Conservation (phyloP, 176 grass and related monocot species). For the Secale cereale region DNA sequence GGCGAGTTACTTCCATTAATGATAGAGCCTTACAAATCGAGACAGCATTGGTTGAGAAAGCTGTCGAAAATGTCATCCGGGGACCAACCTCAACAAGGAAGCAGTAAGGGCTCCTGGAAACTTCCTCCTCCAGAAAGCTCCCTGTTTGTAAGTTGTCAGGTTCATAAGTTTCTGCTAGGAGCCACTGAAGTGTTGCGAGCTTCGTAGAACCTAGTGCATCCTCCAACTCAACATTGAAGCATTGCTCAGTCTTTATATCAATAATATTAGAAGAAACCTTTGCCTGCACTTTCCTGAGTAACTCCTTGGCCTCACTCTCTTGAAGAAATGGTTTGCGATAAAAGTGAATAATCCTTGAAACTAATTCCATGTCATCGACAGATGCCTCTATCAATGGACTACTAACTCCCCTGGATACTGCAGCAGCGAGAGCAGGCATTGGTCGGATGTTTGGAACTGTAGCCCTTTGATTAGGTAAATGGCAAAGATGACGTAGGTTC, state of each 20-base stretch:
- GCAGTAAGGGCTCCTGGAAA: constrained; percentile 9
- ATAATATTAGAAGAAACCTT: constrained; percentile 70
- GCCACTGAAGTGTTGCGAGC: constrained; percentile 67
- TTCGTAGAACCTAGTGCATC: constrained; percentile 38
- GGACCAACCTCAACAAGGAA: constrained; percentile 77
- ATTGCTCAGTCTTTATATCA: constrained; percentile 69
- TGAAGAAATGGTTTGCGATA: constrained; percentile 71
- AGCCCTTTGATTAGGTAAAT: constrained; percentile 35
- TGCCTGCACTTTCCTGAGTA: constrained; percentile 66
- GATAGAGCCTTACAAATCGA: constrained; percentile 79
- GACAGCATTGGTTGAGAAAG: constrained; percentile 83
- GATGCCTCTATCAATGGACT: constrained; percentile 36
- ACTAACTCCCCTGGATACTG: constrained; percentile 38
- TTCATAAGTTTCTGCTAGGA: constrained; percentile 83
- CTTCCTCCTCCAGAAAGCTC: constrained; percentile 69
- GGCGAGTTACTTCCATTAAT: constrained; percentile 63
- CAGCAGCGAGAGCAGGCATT: neutral
- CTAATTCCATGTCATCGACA: neutral
- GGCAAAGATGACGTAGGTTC: constrained; percentile 20
- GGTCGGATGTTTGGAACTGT: neutral
- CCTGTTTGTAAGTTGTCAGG: constrained; percentile 57
- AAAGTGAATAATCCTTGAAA: constrained; percentile 59
- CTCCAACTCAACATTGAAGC: constrained; percentile 73
- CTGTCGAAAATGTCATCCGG: constrained; percentile 82
- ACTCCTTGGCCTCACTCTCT: constrained; percentile 51